Conservation (phyloP, 2,329 filamentous ascomycete genomes). For the Botrytis hyacinthi region DNA sequence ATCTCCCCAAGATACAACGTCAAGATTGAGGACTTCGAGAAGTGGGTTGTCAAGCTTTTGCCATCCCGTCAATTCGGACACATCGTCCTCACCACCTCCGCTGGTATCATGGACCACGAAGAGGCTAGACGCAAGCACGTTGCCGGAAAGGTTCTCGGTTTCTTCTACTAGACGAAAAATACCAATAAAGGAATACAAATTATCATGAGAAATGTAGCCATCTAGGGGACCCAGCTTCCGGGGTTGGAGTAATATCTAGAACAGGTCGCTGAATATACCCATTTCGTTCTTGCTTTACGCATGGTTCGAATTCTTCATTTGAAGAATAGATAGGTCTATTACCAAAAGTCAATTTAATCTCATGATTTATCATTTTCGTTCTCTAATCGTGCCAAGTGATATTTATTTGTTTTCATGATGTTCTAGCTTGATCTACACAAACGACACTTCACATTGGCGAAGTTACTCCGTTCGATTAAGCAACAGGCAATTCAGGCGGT, state of each 20-base stretch:
- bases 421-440: background rate
- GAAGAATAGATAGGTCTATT: conserved; percentile 37
- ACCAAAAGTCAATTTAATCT: conserved; percentile 39
- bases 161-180: conserved; percentile 79
- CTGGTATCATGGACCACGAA: conserved; percentile 99
- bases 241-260: conserved; percentile 28
- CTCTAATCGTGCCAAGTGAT: background rate
- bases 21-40: conserved; percentile 95
- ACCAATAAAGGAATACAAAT: conserved; percentile 31
- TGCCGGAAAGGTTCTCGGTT: conserved; percentile 97
- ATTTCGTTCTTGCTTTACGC: conserved; percentile 32
- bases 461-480: background rate
- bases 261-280: conserved; percentile 33
- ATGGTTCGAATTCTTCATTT: conserved; percentile 29
- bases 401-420: background rate
- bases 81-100: conserved; percentile 97
- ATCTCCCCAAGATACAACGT: conserved; percentile 99
- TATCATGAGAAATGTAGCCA: conserved; percentile 37
- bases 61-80: conserved; percentile 99
- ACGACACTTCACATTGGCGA: background rate
- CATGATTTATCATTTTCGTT: conserved; percentile 30
- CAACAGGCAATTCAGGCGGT: background rate
- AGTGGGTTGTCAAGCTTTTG: conserved; percentile 99
- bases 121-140: conserved; percentile 99
- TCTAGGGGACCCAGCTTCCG: conserved; percentile 28